Conservation (phyloP, 2,329 filamentous ascomycete genomes). For the Fusarium chlamydosporum region DNA sequence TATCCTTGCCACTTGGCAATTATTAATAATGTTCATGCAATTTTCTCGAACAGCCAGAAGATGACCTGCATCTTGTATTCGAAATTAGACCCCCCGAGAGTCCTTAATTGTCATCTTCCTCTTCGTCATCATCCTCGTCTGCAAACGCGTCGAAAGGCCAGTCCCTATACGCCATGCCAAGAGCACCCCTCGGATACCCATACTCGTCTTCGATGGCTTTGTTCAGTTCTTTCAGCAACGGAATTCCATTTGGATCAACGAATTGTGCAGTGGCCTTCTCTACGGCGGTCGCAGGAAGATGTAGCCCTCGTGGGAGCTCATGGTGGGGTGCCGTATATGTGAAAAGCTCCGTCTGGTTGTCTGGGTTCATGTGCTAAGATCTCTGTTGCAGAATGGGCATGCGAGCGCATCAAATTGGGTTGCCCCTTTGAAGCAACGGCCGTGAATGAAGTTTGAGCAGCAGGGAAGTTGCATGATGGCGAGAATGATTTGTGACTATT, state of each 20-base stretch:
- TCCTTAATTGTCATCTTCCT: neutral
- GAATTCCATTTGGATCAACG: neutral
- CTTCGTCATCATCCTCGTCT: no score
- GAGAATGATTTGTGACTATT: neutral
- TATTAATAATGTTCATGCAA: neutral
- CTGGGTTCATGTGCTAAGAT: neutral
- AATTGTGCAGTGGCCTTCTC: neutral
- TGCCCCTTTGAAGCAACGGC: conserved; percentile 31
- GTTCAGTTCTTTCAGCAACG: neutral
- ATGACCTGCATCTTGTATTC: neutral
- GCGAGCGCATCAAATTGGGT: neutral
- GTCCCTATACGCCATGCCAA: neutral
- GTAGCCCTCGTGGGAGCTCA: conserved; percentile 5
- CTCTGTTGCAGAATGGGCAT: conserved; percentile 26
- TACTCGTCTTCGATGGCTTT: conserved; percentile 9
- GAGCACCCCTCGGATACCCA: neutral
- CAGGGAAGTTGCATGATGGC: conserved; percentile 15
- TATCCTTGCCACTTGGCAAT: conserved; percentile 11
- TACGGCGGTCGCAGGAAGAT: neutral
- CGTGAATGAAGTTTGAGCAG: conserved; percentile 28
- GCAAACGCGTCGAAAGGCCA: neutral
- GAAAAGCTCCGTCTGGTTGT: neutral
- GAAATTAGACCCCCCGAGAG: neutral
- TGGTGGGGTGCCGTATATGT: neutral
- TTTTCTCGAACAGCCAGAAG: neutral